Evolutionary conservation across 441 rosid genomes (phyloP).

Genomic region (Codiaeum variegatum): DNA sequence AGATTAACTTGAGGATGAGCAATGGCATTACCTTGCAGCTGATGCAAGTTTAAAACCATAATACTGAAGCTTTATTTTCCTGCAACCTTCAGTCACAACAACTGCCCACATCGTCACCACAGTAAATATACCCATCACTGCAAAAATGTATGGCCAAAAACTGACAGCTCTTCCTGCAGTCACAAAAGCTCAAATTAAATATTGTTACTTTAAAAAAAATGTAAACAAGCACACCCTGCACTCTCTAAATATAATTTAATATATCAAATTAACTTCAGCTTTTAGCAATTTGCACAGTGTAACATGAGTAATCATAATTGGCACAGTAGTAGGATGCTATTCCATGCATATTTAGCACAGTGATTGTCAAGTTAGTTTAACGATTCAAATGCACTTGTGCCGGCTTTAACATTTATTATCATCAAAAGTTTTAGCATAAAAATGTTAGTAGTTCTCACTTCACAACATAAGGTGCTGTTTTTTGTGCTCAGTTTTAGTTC

Average conservation of each 20-base stretch:
- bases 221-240: neutral
- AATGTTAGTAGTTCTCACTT: neutral
- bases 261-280: neutral
- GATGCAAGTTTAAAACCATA: constrained; percentile 96
- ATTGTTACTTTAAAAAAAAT: neutral
- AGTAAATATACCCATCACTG: constrained; percentile 65
- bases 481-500: too few species aligned
- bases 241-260: neutral
- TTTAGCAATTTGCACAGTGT: neutral
- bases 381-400: too few species aligned
- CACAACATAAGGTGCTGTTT: neutral
- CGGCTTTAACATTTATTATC: neutral
- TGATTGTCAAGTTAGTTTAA: too few species aligned
- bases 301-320: neutral
- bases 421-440: neutral
- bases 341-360: neutral
- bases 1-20: neutral
- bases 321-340: neutral
- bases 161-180: constrained; percentile 60
- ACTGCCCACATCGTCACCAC: constrained; percentile 93
- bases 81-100: constrained; percentile 91
- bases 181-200: constrained; percentile 15
- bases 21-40: constrained; percentile 55
- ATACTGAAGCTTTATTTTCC: constrained; percentile 90
- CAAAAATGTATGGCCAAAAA: constrained; percentile 74